These are phyloP conservation scores for Chondrus crispus DNA, from an alignment of 23 red algal species.

Conservation along the genomic window DNA sequence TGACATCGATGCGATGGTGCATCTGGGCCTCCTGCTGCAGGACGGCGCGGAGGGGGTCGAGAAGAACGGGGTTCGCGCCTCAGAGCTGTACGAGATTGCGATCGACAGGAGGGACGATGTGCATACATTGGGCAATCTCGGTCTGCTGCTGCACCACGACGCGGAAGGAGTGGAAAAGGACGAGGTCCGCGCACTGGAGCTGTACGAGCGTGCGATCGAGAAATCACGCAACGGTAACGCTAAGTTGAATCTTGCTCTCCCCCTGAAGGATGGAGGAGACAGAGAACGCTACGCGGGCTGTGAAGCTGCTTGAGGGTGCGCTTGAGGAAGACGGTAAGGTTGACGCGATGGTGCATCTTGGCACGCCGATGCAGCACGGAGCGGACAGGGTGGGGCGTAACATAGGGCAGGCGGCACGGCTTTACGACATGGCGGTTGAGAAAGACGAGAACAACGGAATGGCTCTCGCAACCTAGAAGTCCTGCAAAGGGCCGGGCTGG, in stretches of 20 bases:
- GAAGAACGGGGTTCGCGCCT: neutral
- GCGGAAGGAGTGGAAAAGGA: slow-evolving; percentile 1
- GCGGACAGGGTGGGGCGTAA: neutral
- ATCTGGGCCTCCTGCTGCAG: neutral
- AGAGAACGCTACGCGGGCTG: neutral
- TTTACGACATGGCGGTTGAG: too few relatives aligned
- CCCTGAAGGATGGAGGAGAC: neutral
- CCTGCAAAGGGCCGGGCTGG: too few relatives aligned
- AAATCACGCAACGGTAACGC: neutral
- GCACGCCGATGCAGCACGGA: neutral
- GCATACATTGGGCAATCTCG: neutral
- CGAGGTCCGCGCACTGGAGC: neutral
- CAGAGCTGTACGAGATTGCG: slow-evolving; percentile 2
- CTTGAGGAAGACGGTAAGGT: neutral
- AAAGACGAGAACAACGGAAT: too few relatives aligned
- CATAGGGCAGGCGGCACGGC: neutral
- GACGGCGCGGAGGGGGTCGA: neutral
- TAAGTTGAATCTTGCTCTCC: neutral
- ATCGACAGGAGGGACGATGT: slow-evolving; percentile 14
- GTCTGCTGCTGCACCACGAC: neutral
- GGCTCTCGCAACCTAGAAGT: too few relatives aligned
- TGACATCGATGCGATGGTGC: neutral
- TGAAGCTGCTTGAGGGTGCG: neutral
- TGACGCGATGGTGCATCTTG: neutral
- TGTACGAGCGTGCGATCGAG: slow-evolving; percentile 15